Percentiles rank a stretch among this genome's conserved stretches.
Conservation (phyloP, 2,329 filamentous ascomycete genomes). For the Arthrobotrys sphaeroides region DNA sequence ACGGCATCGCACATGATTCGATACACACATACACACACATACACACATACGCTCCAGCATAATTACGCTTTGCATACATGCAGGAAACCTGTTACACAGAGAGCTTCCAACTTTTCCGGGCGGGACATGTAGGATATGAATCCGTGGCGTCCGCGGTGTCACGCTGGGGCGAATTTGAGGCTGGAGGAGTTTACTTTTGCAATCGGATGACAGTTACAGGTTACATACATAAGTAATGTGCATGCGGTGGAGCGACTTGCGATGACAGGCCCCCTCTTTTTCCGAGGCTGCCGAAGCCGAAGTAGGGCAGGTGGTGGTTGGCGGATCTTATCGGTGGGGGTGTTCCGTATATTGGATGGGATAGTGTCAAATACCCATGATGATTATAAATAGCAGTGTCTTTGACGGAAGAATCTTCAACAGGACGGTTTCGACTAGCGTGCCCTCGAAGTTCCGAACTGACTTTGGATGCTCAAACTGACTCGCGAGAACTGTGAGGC, state of each 20-base stretch:
- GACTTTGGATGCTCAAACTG: not conserved
- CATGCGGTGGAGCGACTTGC: not conserved
- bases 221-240: too few relatives aligned
- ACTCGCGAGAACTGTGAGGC: not conserved
- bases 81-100: conserved; percentile 25
- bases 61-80: not conserved
- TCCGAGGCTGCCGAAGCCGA: conserved; percentile 26
- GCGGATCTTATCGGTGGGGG: conserved; percentile 7
- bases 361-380: not conserved
- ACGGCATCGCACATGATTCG: not conserved
- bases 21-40: not conserved
- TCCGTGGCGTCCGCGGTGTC: not conserved
- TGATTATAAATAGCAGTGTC: conserved; percentile 34
- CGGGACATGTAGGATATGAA: too few relatives aligned
- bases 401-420: too few relatives aligned
- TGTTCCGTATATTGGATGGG: not conserved
- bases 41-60: too few relatives aligned
- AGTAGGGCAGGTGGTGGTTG: conserved; percentile 1
- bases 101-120: not conserved
- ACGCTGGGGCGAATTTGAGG: not conserved
- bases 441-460: conserved; percentile 42
- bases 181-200: not conserved
- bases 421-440: not conserved
- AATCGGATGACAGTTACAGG: not conserved
- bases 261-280: not conserved